These are phyloP conservation scores for Suhomyces terraborum DNA, from an alignment of 1,139 yeast species.

Conservation along the genomic window DNA sequence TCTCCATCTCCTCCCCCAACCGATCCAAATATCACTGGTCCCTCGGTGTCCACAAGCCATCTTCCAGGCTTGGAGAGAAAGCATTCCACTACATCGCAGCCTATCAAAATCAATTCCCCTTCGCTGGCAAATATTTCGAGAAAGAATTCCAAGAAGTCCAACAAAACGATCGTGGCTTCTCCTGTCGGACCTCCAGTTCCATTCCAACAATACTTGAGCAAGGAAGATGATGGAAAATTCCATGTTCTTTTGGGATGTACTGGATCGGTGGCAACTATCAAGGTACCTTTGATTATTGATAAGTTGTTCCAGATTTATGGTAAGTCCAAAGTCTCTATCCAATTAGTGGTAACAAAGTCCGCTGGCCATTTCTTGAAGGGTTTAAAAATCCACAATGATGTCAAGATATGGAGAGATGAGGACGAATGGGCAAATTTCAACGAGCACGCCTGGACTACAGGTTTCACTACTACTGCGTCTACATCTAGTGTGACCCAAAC, in stretches of 20 bases:
- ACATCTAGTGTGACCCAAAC: constrained; percentile 1
- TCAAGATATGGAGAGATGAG: constrained; percentile 89
- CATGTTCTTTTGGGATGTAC: constrained; percentile 91
- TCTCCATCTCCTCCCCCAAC: constrained; percentile 17
- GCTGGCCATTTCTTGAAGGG: constrained; percentile 85
- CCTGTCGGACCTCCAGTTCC: constrained; percentile 74
- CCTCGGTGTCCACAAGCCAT: background rate
- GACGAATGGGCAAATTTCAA: constrained; percentile 81
- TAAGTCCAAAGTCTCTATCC: constrained; percentile 70
- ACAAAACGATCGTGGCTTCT: constrained; percentile 42
- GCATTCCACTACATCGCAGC: constrained; percentile 14
- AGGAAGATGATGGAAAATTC: constrained; percentile 76
- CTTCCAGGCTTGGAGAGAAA: constrained; percentile 6
- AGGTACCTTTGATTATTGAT: constrained; percentile 83
- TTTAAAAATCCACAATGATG: constrained; percentile 74
- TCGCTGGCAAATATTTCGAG: constrained; percentile 8
- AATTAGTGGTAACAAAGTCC: constrained; percentile 78
- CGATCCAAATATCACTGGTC: background rate
- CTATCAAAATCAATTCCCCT: constrained; percentile 9
- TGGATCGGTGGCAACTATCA: constrained; percentile 95
- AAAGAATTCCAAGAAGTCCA: constrained; percentile 21
- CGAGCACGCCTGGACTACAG: constrained; percentile 29
- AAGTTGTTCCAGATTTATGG: constrained; percentile 78
- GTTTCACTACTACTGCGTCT: constrained; percentile 16
- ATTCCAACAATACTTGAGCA: constrained; percentile 67